phyloP scores from a whole-genome alignment of 495 filamentous ascomycete species.

The Xylaria acuta region DNA sequence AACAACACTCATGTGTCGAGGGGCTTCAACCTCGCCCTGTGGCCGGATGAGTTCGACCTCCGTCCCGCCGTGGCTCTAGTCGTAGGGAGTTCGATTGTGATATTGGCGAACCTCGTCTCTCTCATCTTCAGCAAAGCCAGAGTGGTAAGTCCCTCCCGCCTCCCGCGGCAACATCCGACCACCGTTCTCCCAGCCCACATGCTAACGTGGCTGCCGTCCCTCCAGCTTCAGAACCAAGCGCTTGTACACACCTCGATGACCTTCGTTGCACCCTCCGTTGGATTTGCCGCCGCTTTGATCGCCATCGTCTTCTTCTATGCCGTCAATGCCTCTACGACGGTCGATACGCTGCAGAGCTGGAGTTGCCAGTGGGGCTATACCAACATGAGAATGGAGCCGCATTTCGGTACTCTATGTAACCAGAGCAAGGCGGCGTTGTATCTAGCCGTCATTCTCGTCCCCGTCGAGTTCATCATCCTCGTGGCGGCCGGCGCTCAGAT shows the following conservation, averaged over 20 bases:
- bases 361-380: slow-evolving; percentile 58
- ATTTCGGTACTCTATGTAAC: slow-evolving; percentile 56
- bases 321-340: slow-evolving; percentile 54
- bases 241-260: slow-evolving; percentile 47
- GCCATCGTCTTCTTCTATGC: slow-evolving; percentile 60
- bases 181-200: not conserved
- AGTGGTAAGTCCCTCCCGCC: slow-evolving; percentile 40
- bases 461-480: slow-evolving; percentile 53
- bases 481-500: slow-evolving; percentile 48
- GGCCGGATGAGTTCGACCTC: slow-evolving; percentile 59
- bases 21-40: slow-evolving; percentile 54
- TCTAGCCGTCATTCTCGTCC: slow-evolving; percentile 58
- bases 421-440: slow-evolving; percentile 58
- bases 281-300: slow-evolving; percentile 54
- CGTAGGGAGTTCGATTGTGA: slow-evolving; percentile 50
- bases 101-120: slow-evolving; percentile 50
- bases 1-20: slow-evolving; percentile 52
- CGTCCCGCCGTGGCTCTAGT: slow-evolving; percentile 58
- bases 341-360: slow-evolving; percentile 60
- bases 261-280: slow-evolving; percentile 48
- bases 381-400: slow-evolving; percentile 51
- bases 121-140: slow-evolving; percentile 50
- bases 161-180: not conserved
- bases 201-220: slow-evolving; percentile 6
- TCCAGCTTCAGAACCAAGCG: slow-evolving; percentile 50